Evolutionary conservation across 495 filamentous ascomycete genomes (phyloP).

Genomic region (Penicillium arizonense): DNA sequence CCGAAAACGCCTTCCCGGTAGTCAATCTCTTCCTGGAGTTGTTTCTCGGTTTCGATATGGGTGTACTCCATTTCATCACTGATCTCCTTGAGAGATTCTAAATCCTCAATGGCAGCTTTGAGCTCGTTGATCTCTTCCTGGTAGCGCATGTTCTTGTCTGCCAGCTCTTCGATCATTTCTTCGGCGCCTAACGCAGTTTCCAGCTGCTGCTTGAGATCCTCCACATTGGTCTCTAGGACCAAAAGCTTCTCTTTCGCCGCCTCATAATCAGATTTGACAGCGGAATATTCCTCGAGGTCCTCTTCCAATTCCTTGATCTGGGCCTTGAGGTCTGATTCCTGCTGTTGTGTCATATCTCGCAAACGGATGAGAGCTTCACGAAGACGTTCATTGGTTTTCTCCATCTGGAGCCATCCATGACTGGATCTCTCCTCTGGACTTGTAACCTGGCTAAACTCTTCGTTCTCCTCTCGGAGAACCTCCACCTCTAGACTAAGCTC

Average conservation of each 20-base stretch:
- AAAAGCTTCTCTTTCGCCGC: slow-evolving; percentile 68
- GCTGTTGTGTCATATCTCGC: slow-evolving; percentile 81
- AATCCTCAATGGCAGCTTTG: slow-evolving; percentile 73
- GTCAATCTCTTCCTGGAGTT: slow-evolving; percentile 91
- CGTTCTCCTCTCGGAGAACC: slow-evolving; percentile 82
- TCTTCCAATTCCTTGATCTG: slow-evolving; percentile 77
- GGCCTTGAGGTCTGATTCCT: slow-evolving; percentile 73
- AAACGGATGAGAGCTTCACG: slow-evolving; percentile 80
- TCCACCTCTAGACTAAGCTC: slow-evolving; percentile 88
- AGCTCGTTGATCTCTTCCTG: slow-evolving; percentile 82
- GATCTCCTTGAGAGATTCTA: slow-evolving; percentile 84
- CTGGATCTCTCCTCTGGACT: slow-evolving; percentile 83
- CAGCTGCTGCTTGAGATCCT: slow-evolving; percentile 87
- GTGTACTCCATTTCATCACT: slow-evolving; percentile 93
- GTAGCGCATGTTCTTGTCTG: slow-evolving; percentile 77
- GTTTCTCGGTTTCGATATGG: slow-evolving; percentile 87
- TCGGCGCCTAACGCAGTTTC: slow-evolving; percentile 85
- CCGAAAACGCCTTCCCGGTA: slow-evolving; percentile 72
- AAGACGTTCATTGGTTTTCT: slow-evolving; percentile 83
- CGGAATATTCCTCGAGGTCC: slow-evolving; percentile 70
- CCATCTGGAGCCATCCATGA: slow-evolving; percentile 88
- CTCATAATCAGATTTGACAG: slow-evolving; percentile 68
- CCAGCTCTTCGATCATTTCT: slow-evolving; percentile 89
- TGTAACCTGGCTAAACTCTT: slow-evolving; percentile 77
- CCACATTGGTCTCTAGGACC: slow-evolving; percentile 70